Percentiles rank a stretch among this genome's conserved stretches.
Conservation (phyloP, 2,329 filamentous ascomycete genomes). For the Aspergillus udagawae region DNA sequence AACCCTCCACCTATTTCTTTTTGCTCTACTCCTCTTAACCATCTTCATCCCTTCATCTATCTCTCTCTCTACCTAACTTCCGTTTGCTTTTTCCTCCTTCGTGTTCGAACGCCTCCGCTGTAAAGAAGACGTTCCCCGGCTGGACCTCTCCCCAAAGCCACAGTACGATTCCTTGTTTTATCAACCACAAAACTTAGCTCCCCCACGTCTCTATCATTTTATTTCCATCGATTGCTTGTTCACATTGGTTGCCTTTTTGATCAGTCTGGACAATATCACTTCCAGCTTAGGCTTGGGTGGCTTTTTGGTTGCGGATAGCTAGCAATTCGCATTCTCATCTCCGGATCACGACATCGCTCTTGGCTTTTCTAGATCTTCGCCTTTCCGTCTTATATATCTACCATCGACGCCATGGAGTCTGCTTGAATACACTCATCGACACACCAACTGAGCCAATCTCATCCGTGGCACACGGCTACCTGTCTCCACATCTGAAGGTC, state of each 20-base stretch:
- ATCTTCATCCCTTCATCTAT: not conserved
- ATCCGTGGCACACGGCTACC: not conserved
- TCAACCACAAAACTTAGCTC: not conserved
- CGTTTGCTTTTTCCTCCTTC: not conserved
- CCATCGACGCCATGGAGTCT: conserved; percentile 7
- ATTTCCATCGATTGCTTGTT: not conserved
- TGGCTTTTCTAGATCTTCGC: conserved; percentile 12
- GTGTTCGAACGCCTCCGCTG: not conserved
- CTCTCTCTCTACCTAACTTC: not conserved
- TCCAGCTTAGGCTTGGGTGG: conserved; percentile 1
- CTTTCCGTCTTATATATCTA: conserved; percentile 9
- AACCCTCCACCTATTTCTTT: not conserved
- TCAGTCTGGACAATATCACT: not conserved
- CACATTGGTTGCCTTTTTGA: not conserved
- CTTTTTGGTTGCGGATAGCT: conserved; percentile 9
- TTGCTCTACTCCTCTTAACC: not conserved
- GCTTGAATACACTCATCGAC: conserved; percentile 4
- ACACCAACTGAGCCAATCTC: not conserved
- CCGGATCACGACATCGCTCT: conserved; percentile 28
- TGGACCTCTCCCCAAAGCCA: not conserved
- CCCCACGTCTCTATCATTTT: not conserved
- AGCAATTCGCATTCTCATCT: conserved; percentile 19
- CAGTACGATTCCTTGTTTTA: not conserved
- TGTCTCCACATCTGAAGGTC: not conserved
- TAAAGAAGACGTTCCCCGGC: not conserved